Percentiles rank a stretch among this genome's conserved stretches.
Evolutionary conservation across 2,329 filamentous ascomycete genomes (phyloP).

Genomic region (Claviceps digitariae): DNA sequence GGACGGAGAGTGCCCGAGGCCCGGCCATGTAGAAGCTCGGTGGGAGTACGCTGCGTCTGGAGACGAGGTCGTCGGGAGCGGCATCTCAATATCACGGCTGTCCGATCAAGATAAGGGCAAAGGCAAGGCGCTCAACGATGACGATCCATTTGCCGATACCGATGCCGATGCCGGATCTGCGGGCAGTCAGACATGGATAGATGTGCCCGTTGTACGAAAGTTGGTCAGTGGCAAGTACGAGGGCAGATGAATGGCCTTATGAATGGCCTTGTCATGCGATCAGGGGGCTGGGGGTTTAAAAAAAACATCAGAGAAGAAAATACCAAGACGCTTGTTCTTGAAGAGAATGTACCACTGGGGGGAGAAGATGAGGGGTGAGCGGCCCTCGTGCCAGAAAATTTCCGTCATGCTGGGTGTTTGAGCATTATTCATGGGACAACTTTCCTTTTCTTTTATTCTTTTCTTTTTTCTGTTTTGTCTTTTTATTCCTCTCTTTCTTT

Average conservation of each 20-base stretch:
- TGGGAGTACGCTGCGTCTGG: conserved; percentile 50
- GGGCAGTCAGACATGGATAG: conserved; percentile 42
- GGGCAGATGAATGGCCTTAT: conserved; percentile 18
- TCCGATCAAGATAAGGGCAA: conserved; percentile 38
- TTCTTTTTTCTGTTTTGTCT: not conserved
- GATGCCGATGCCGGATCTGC: conserved; percentile 22
- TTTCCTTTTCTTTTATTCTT: not conserved
- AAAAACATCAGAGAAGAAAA: not conserved
- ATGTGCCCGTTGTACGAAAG: conserved; percentile 52
- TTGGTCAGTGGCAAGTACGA: conserved; percentile 67
- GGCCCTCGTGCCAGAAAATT: not conserved
- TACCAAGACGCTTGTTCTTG: not conserved
- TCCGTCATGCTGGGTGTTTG: not conserved
- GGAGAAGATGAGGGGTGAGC: not conserved
- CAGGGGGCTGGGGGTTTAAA: not conserved
- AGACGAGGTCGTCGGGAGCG: conserved; percentile 35
- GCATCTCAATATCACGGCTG: conserved; percentile 50
- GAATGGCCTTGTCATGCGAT: not conserved
- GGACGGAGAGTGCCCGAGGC: conserved; percentile 54
- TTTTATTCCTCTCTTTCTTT: not conserved
- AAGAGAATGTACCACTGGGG: not conserved
- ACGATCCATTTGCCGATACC: conserved; percentile 57
- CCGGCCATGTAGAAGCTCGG: conserved; percentile 67
- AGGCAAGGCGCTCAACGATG: conserved; percentile 34
- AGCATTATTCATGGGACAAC: not conserved